Percentiles rank a stretch among this genome's conserved stretches.
phyloP scores from a whole-genome alignment of 345 rosid species.

The Raphanus raphanistrum region DNA sequence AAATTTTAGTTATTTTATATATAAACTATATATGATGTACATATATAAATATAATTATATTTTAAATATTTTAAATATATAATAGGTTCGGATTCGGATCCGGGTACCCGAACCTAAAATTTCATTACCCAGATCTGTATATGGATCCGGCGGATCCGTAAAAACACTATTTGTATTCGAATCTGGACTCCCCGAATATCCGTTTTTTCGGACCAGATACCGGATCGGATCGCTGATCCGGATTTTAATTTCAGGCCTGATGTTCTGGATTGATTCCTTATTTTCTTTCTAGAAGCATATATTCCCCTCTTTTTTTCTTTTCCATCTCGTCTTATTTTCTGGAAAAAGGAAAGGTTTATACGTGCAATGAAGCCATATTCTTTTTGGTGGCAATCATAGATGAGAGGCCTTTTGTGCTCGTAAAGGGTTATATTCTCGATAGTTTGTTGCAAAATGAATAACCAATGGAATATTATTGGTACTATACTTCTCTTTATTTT shows the following conservation, averaged over 20 bases:
- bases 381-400: slow-evolving; percentile 37
- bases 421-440: slow-evolving; percentile 40
- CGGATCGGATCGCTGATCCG: no score
- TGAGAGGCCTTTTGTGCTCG: slow-evolving; percentile 35
- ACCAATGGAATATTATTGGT: slow-evolving; percentile 36
- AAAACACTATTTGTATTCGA: no score
- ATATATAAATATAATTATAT: no score
- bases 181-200: no score
- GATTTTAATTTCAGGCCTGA: neutral
- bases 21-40: no score
- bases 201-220: no score
- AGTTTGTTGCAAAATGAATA: slow-evolving; percentile 37
- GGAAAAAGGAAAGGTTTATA: neutral
- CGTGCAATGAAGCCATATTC: slow-evolving; percentile 32
- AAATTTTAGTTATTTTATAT: no score
- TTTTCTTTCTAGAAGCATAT: slow-evolving; percentile 36
- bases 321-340: neutral
- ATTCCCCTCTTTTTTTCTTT: neutral
- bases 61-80: no score
- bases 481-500: slow-evolving; percentile 32
- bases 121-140: no score
- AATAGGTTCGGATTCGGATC: no score
- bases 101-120: no score
- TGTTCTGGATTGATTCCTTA: slow-evolving; percentile 29
- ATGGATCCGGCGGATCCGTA: no score